These are phyloP conservation scores for Asterochloris sp. DNA, from an alignment of 139 green algal species.

Conservation along the genomic window DNA sequence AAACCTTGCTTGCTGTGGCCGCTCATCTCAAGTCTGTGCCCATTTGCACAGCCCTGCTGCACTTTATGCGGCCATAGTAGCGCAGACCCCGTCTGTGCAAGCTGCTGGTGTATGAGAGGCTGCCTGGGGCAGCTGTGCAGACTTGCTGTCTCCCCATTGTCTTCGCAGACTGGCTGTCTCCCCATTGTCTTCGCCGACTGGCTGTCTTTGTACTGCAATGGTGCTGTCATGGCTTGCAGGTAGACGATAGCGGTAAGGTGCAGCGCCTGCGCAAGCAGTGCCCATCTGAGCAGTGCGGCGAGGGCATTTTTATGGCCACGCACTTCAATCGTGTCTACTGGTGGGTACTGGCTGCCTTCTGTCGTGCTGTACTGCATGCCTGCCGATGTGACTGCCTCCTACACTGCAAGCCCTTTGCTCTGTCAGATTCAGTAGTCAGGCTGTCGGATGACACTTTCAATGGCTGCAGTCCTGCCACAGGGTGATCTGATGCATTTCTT, in stretches of 20 bases:
- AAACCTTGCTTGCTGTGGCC: no score
- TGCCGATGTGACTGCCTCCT: not conserved
- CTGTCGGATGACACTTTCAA: not conserved
- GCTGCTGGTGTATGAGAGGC: no score
- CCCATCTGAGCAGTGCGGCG: constrained; percentile 80
- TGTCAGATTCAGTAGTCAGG: not conserved
- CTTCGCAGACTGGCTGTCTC: no score
- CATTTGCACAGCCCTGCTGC: no score
- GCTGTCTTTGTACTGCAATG: no score
- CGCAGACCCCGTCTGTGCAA: no score
- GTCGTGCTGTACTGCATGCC: not conserved
- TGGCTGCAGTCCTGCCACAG: not conserved
- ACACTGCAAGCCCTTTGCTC: not conserved
- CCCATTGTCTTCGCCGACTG: no score
- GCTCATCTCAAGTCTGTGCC: no score
- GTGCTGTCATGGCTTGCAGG: constrained; percentile 34
- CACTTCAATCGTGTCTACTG: constrained; percentile 97
- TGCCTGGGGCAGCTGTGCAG: no score
- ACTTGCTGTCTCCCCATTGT: no score
- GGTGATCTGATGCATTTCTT: not conserved
- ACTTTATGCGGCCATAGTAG: no score
- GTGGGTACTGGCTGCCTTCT: not conserved
- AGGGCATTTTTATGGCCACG: constrained; percentile 98
- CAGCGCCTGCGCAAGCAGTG: constrained; percentile 95
- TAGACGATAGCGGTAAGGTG: constrained; percentile 97